Conservation (phyloP, 345 rosid genomes). For the Reutealis trisperma region DNA sequence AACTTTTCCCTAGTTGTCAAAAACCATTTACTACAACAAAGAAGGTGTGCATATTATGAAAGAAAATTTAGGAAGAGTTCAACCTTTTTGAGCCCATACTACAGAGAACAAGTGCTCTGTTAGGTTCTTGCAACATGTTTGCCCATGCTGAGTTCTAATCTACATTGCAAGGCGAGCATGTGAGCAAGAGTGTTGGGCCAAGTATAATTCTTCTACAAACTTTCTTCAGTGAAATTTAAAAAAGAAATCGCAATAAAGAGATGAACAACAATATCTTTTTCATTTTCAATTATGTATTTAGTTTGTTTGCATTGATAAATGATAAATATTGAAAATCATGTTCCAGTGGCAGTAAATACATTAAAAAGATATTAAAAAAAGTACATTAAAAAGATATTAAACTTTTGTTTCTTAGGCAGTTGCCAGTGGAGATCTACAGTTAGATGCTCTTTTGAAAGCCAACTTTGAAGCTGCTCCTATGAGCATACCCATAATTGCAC, state of each 20-base stretch:
- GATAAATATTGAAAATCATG: not conserved
- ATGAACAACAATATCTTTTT: not conserved
- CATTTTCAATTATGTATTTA: not conserved
- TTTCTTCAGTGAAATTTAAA: not conserved
- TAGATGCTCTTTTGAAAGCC: conserved; percentile 78
- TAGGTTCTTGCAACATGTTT: not conserved
- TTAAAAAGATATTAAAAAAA: not conserved
- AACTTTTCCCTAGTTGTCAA: not conserved
- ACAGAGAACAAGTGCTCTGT: not conserved
- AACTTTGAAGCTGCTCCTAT: conserved; percentile 91
- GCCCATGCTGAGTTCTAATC: not conserved
- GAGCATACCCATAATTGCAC: conserved; percentile 96
- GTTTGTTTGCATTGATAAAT: not conserved
- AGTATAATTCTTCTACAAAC: not conserved
- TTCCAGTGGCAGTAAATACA: not conserved
- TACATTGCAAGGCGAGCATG: not conserved
- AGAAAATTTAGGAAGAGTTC: not conserved
- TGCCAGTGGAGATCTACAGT: conserved; percentile 72
- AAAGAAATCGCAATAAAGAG: not conserved
- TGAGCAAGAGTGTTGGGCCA: not conserved
- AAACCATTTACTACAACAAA: too few relatives aligned
- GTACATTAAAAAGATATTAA: not conserved
- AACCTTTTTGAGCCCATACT: not conserved
- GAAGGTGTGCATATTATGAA: not conserved
- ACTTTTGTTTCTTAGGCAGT: conserved; percentile 52